phyloP scores from a whole-genome alignment of 106 monocot genomes.

The Alisma plantagoaquatica region DNA sequence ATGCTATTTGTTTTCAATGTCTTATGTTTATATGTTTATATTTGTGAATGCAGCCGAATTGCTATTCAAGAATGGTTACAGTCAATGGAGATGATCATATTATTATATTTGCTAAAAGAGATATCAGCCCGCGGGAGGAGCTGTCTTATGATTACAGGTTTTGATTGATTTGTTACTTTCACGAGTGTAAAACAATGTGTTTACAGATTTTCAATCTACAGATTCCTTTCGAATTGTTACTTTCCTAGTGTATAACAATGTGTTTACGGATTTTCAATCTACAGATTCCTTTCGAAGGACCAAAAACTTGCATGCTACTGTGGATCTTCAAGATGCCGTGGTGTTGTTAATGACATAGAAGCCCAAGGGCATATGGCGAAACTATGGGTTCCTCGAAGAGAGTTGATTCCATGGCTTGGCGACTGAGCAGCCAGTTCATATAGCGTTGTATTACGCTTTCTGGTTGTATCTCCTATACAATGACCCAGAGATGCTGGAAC shows the following conservation, averaged over 20 bases:
- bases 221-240: neutral
- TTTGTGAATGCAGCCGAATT: constrained; percentile 92
- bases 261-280: neutral
- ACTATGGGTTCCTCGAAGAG: constrained; percentile 42
- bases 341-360: constrained; percentile 88
- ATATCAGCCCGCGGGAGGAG: constrained; percentile 85
- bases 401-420: constrained; percentile 62
- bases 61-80: constrained; percentile 87
- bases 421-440: constrained; percentile 30
- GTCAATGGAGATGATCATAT: constrained; percentile 84
- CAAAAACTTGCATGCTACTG: constrained; percentile 83
- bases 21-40: no score
- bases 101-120: constrained; percentile 98
- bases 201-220: neutral
- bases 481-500: no score
- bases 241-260: neutral
- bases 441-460: no score
- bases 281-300: constrained; percentile 88
- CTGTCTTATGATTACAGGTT: constrained; percentile 96
- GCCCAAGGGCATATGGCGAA: constrained; percentile 51
- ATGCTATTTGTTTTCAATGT: neutral
- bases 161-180: neutral
- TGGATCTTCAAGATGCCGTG: constrained; percentile 84
- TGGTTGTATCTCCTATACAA: no score
- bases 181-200: neutral